Conservation (phyloP, 2,329 filamentous ascomycete species). For the Bipolaris cookei region DNA sequence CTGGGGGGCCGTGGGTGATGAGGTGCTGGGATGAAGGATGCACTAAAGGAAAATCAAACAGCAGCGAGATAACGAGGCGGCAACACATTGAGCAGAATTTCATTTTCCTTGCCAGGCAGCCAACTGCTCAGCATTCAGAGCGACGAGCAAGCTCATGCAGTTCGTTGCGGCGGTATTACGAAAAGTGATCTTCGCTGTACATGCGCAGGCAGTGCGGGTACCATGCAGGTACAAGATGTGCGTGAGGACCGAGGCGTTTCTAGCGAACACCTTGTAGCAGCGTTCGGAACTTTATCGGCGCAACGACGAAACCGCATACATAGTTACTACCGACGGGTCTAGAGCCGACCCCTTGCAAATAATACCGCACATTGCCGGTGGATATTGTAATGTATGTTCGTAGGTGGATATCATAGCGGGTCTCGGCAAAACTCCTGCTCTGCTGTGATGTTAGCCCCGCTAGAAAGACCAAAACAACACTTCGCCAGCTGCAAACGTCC, state of each 20-base stretch:
- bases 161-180: neutral
- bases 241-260: neutral
- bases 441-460: neutral
- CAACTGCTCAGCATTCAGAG: neutral
- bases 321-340: neutral
- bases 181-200: neutral
- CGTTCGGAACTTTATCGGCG: constrained; percentile 7
- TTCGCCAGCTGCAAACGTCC: neutral
- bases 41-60: constrained; percentile 44
- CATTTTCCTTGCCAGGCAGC: neutral
- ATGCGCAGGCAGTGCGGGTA: neutral
- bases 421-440: neutral
- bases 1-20: constrained; percentile 10
- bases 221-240: neutral
- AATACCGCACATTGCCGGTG: constrained; percentile 6
- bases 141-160: neutral
- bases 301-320: neutral
- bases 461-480: neutral
- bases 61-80: constrained; percentile 38
- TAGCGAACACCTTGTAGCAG: constrained; percentile 3
- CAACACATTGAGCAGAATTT: constrained; percentile 14
- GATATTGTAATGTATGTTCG: constrained; percentile 1
- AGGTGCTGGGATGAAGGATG: constrained; percentile 24
- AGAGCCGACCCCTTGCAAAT: neutral
- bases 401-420: neutral